A percentile compares a stretch with the other conserved stretches of the same genome.
These are phyloP conservation scores for Cadophora luteo-olivacea DNA, from an alignment of 2,329 filamentous ascomycete genomes.

Conservation along the genomic window DNA sequence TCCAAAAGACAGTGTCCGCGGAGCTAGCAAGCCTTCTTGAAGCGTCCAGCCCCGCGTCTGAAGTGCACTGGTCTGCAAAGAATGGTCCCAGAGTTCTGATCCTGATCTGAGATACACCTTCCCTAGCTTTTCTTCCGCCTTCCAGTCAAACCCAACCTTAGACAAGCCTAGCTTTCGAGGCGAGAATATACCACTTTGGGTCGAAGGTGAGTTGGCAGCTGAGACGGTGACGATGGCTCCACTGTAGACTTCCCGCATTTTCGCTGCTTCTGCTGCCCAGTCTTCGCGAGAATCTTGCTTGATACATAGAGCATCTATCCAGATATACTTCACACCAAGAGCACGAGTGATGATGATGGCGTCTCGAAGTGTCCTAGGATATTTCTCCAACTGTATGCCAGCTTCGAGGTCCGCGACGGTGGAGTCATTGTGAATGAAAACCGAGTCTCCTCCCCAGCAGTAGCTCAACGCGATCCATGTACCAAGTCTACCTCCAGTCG, in stretches of 20 bases:
- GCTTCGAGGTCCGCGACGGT: conserved; percentile 22
- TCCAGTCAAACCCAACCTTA: conserved; percentile 25
- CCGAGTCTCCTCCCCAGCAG: conserved; percentile 30
- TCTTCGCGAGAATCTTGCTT: conserved; percentile 32
- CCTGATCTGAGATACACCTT: conserved; percentile 30
- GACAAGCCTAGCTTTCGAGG: conserved; percentile 16
- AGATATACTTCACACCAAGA: conserved; percentile 32
- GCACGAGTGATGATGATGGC: conserved; percentile 28
- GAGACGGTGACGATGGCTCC: conserved; percentile 30
- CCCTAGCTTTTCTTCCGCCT: neutral
- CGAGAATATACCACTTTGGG: conserved; percentile 30
- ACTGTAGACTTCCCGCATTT: conserved; percentile 34
- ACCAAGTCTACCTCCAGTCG: conserved; percentile 12
- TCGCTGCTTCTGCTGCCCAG: conserved; percentile 31
- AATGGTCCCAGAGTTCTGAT: conserved; percentile 34
- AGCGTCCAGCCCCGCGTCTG: conserved; percentile 32
- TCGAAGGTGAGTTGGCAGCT: conserved; percentile 32
- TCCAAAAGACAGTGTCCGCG: conserved; percentile 32
- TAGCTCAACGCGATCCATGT: conserved; percentile 33
- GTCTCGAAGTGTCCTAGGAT: conserved; percentile 27
- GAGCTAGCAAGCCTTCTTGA: conserved; percentile 33
- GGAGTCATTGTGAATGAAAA: conserved; percentile 19
- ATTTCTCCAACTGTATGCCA: conserved; percentile 23
- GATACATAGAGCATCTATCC: conserved; percentile 37
- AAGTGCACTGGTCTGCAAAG: conserved; percentile 26